Percentiles rank a stretch among this genome's conserved stretches.
Conservation (phyloP, 129 eudicot genomes). For the carrot (Daucus carota) region DH1_v3.0 NC_030382.2:57785501-57786000, state of each 20-base stretch:
- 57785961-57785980: not conserved
- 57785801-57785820: slow-evolving; percentile 61
- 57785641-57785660: slow-evolving; percentile 10
- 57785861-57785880: slow-evolving; percentile 59
- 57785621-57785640: slow-evolving; percentile 29
- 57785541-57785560: not conserved
- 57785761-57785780: slow-evolving; percentile 50
- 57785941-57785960: not conserved
- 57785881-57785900: slow-evolving; percentile 70
- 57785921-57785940: slow-evolving; percentile 65
- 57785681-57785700: slow-evolving; percentile 55
- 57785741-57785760: slow-evolving; percentile 71
- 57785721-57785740: slow-evolving; percentile 63
- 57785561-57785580: not conserved
- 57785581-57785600: not conserved
- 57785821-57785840: slow-evolving; percentile 59
- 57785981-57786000: not conserved
- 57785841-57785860: slow-evolving; percentile 62
- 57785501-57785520: not conserved
- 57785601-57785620: not conserved
- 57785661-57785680: slow-evolving; percentile 60
- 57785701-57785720: slow-evolving; percentile 67
- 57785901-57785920: slow-evolving; percentile 85
- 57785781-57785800: slow-evolving; percentile 48
- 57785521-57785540: not conserved